These are phyloP conservation scores for Sporobolus alterniflorus DNA, from an alignment of 202 grass and related monocot species.

Conservation along the genomic window DNA sequence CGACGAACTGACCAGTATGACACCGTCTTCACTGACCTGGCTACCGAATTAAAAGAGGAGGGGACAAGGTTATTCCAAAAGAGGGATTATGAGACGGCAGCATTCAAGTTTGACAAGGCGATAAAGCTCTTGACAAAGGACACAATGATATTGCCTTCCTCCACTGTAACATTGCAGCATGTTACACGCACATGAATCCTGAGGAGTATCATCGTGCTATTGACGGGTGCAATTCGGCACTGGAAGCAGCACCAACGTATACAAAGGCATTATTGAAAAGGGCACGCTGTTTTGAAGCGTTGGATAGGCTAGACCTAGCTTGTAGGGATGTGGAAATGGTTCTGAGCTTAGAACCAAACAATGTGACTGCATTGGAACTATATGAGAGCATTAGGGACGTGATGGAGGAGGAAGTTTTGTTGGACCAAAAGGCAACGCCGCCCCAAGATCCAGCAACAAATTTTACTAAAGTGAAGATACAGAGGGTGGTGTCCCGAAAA, in stretches of 20 bases:
- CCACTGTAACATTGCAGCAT: slow-evolving; percentile 80
- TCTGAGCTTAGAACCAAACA: slow-evolving; percentile 76
- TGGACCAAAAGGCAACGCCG: slow-evolving; percentile 49
- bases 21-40: slow-evolving; percentile 43
- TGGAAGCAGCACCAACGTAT: slow-evolving; percentile 67
- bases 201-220: slow-evolving; percentile 73
- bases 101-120: slow-evolving; percentile 71
- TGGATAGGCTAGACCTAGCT: slow-evolving; percentile 73
- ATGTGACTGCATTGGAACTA: slow-evolving; percentile 68
- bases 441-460: slow-evolving; percentile 14
- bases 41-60: slow-evolving; percentile 70
- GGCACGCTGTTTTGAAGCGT: slow-evolving; percentile 78
- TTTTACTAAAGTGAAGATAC: slow-evolving; percentile 59
- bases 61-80: slow-evolving; percentile 76
- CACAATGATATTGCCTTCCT: slow-evolving; percentile 71
- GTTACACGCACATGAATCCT: slow-evolving; percentile 87
- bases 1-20: slow-evolving; percentile 47
- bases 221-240: slow-evolving; percentile 68
- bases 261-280: slow-evolving; percentile 86
- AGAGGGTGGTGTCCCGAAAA: slow-evolving; percentile 54
- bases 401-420: slow-evolving; percentile 54
- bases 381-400: slow-evolving; percentile 69
- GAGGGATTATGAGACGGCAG: slow-evolving; percentile 75
- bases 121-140: slow-evolving; percentile 66
- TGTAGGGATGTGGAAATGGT: slow-evolving; percentile 59